Conservation (phyloP, 306 rosid genomes). For the Clitoria ternatea region DNA sequence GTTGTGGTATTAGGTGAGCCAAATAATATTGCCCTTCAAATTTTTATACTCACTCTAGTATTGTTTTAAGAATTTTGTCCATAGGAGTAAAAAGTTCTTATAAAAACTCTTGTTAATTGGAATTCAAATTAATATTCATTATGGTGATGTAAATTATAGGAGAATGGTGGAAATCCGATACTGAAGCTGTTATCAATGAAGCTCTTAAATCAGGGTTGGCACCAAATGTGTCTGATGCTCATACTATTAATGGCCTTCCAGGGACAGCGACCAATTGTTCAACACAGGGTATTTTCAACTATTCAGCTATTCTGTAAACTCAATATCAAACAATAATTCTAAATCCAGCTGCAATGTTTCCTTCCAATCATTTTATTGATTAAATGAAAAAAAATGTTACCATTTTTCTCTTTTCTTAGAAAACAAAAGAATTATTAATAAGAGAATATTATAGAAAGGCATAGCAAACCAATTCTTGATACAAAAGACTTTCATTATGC, state of each 20-base stretch:
- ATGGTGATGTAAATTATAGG: conserved; percentile 36
- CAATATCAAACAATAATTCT: neutral
- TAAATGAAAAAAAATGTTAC: no score
- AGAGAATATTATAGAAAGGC: no score
- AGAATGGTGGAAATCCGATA: conserved; percentile 98
- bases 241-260: conserved; percentile 83
- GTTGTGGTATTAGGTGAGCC: conserved; percentile 63
- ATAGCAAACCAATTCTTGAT: no score
- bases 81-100: no score
- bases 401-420: no score
- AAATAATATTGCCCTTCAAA: neutral
- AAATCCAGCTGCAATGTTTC: no score
- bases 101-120: neutral
- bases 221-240: conserved; percentile 92
- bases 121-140: neutral
- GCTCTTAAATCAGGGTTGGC: conserved; percentile 75
- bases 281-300: conserved; percentile 39
- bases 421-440: no score
- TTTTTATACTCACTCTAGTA: neutral
- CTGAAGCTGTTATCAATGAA: conserved; percentile 78
- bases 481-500: neutral
- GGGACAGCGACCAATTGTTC: conserved; percentile 61
- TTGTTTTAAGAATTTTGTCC: no score
- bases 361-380: no score
- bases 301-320: neutral